Evolutionary conservation across 1,139 yeast species (phyloP).

Genomic region (Suhomyces kunorum): DNA sequence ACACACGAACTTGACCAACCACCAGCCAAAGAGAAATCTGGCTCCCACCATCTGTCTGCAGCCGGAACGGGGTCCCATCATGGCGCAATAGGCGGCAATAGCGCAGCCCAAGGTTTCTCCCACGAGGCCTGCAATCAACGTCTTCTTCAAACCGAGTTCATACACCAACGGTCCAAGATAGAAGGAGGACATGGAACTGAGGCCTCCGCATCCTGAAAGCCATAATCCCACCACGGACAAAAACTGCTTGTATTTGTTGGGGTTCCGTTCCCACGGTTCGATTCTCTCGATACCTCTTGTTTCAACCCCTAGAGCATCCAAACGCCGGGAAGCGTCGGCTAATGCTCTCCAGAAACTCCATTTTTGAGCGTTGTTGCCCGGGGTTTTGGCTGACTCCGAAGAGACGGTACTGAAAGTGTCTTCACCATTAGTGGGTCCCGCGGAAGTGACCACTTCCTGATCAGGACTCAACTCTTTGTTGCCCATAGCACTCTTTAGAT

Average conservation of each 20-base stretch:
- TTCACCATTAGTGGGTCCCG: not conserved
- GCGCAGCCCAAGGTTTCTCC: conserved; percentile 69
- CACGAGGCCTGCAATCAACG: conserved; percentile 59
- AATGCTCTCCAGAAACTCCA: conserved; percentile 8
- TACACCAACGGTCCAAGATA: conserved; percentile 72
- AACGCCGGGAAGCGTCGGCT: conserved; percentile 22
- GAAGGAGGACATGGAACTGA: conserved; percentile 81
- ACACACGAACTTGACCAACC: conserved; percentile 74
- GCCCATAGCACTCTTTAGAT: conserved; percentile 1
- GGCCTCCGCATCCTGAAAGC: conserved; percentile 83
- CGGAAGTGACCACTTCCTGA: not conserved
- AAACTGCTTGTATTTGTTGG: conserved; percentile 49
- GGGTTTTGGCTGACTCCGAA: conserved; percentile 3
- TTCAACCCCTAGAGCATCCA: conserved; percentile 62
- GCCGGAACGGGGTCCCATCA: conserved; percentile 87
- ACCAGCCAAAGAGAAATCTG: conserved; percentile 78
- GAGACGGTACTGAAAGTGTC: conserved; percentile 1
- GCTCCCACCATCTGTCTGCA: conserved; percentile 85
- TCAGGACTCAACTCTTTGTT: not conserved
- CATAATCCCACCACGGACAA: conserved; percentile 71
- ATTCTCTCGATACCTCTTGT: conserved; percentile 80
- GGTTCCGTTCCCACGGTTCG: conserved; percentile 65
- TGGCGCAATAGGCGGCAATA: conserved; percentile 77
- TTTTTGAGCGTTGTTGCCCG: not conserved
- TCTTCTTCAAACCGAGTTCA: conserved; percentile 64